Base-by-base conservation (phyloP, 441 rosid species). In the Rhodomyrtus psidioides region DNA sequence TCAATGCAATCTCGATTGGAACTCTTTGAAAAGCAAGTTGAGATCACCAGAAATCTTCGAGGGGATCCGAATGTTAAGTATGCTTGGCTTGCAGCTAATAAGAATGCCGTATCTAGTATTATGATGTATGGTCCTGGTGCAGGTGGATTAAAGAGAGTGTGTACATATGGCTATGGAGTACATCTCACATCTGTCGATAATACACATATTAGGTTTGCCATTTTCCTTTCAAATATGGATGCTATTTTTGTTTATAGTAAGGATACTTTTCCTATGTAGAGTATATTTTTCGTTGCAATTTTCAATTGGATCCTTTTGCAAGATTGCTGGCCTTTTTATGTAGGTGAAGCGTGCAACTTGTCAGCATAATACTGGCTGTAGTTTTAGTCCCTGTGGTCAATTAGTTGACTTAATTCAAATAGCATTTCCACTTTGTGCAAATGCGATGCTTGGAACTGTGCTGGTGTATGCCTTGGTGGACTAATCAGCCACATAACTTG, bases 31-130 rank as follows among this genome's bases (percentile, higher is more conserved):
- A 84, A 84, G 82, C 86, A 84, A 53, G 86, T 70, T 27, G 86
- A 53, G 16, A 84, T 84, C 49, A 84, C 86, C 12, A 84, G 30
- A 27, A 70, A 84, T 51, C 53, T 26, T 60, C 86, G 86, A 19
- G 86, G 82, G 59, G 82, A 84, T 84, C 58, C 86, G 1, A 84
- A 84, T 84, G 86, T 84, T 70, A 62, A 53, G 17, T 84, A 70
- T 62, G 82, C 82, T n/a, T 84, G 86, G 86, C 86, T 84, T 84
- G 86, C 82, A 60, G 82, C 82, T 34, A 30, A 62, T 30, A 84
- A 84, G 82, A 82, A 65, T 30, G 82, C 60, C 28, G 39, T 53
- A 5, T 14, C 10, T 84, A 53, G 51, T 44, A 53, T 84, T 9
- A 62, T 51, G 86, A 30, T 34, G 55, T 54, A 84, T 65, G 82